Percentiles rank a stretch among this genome's conserved stretches.
Conservation (phyloP, 805 yeast genomes). For the Yarrowia sp. region DNA sequence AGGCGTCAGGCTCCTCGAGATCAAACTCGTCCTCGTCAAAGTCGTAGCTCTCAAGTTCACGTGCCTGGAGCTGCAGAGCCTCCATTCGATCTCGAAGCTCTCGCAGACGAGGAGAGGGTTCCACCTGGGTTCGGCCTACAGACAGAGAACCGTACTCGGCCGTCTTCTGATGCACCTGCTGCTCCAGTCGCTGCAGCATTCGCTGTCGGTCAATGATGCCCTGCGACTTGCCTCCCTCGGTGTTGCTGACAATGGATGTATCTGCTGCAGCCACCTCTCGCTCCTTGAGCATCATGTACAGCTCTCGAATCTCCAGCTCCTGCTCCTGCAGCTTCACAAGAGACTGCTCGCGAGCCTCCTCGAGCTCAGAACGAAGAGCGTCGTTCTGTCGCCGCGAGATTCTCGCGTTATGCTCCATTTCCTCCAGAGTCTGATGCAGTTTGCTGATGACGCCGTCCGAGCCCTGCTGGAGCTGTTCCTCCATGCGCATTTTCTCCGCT, state of each 20-base stretch:
- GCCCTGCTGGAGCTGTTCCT: constrained; percentile 72
- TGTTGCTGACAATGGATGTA: constrained; percentile 18
- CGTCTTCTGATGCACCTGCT: constrained; percentile 49
- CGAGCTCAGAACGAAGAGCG: constrained; percentile 65
- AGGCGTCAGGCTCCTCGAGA: constrained; percentile 51
- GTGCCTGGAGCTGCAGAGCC: constrained; percentile 79
- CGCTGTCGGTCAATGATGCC: constrained; percentile 50
- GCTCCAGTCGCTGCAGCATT: constrained; percentile 48
- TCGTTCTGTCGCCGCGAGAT: constrained; percentile 68
- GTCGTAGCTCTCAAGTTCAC: constrained; percentile 85
- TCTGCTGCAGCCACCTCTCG: constrained; percentile 42
- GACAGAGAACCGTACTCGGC: constrained; percentile 48
- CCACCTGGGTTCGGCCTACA: constrained; percentile 54
- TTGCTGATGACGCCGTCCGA: constrained; percentile 74
- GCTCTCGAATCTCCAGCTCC: constrained; percentile 65
- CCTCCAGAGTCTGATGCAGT: constrained; percentile 66
- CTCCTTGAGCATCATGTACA: constrained; percentile 64
- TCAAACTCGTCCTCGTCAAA: constrained; percentile 72
- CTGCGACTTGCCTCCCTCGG: constrained; percentile 4
- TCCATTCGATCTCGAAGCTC: constrained; percentile 85
- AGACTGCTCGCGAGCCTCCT: constrained; percentile 54
- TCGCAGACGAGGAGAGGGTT: constrained; percentile 78
- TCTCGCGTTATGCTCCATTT: constrained; percentile 64
- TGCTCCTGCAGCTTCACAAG: constrained; percentile 51
- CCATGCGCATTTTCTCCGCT: constrained; percentile 68